Evolutionary conservation across 805 yeast species (phyloP), one percentile per base, ranked within the genome.

Genomic region (Kockiozyma suomiensis): DNA sequence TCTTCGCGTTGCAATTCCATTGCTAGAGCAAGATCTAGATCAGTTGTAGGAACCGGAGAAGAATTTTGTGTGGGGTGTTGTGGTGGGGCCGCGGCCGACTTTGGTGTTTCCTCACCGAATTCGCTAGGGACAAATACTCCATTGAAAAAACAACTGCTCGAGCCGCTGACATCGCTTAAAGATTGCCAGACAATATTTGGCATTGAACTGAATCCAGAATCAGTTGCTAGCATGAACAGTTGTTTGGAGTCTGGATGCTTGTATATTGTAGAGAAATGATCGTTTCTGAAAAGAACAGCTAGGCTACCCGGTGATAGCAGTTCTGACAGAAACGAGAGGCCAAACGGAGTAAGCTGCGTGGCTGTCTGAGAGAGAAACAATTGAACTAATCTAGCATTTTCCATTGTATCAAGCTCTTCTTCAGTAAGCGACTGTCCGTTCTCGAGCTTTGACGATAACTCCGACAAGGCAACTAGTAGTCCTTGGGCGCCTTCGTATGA

Each of bases 241-340:
- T 79, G 78, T 30, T 77, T 78, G 5, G 72, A 59, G 45, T 64
- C 69, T 2, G 65, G 64, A 40, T 69, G 71, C 51, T 71, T 71
- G 66, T 78, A 81, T 10, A 92, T 70, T 0, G 97, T 90, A 64
- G 82, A 82, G 73, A 89, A 93, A 72, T 91, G 97, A 72, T 94
- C 92, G 73, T 94, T 93, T 69, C 97, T 80, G 76, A 92, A 94
- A 62, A 93, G 81, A 0, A 93, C 84, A 0, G 85, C 82, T 56
- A 85, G 78, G 5, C 85, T 80, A 43, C 85, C 85, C 15, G 80
- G 78, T 0, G 73, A 70, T 28, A 89, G 70, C 2, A 78, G 68
- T 4, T 74, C 71, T 60, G 76, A 75, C 62, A 88, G 71, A 54
- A 75, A 75, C 0, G 70, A 58, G 13, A 88, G 71, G 0, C 99